Evolutionary conservation across 208 protist genomes (phyloP).

Genomic region (Leishmania lainsoni): DNA sequence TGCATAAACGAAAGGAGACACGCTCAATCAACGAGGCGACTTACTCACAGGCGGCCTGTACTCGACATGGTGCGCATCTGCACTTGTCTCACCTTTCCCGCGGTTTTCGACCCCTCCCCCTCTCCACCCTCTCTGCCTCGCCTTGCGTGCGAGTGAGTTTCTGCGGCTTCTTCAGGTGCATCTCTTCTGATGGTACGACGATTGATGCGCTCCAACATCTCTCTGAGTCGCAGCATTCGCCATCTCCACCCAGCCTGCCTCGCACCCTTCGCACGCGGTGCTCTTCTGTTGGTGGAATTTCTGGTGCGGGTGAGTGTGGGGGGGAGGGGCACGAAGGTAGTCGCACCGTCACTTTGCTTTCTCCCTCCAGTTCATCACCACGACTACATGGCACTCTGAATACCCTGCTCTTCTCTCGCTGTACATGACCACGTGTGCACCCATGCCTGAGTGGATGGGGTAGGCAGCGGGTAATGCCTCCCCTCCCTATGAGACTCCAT

Average conservation of each 20-base stretch:
- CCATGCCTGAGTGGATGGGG: background rate
- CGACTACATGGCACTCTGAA: background rate
- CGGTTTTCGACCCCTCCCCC: background rate
- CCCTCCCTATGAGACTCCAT: background rate
- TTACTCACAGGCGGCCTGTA: too few relatives aligned
- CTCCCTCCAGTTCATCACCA: background rate
- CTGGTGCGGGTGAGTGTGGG: too few relatives aligned
- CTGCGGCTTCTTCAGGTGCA: slow-evolving; percentile 3
- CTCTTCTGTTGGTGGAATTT: too few relatives aligned
- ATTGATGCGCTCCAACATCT: too few relatives aligned
- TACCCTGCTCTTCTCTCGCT: background rate
- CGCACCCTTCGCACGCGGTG: too few relatives aligned
- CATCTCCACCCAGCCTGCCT: too few relatives aligned
- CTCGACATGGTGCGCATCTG: too few relatives aligned
- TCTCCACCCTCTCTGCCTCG: slow-evolving; percentile 9
- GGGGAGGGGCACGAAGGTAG: too few relatives aligned
- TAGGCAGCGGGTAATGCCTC: background rate
- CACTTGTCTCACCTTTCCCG: too few relatives aligned
- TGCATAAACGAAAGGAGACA: too few relatives aligned
- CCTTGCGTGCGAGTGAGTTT: background rate
- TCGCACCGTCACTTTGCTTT: background rate
- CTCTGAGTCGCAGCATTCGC: too few relatives aligned
- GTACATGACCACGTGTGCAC: background rate
- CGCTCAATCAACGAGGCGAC: too few relatives aligned
- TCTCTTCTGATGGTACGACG: background rate